A percentile compares a stretch with the other conserved stretches of the same genome.
Evolutionary conservation across 306 rosid genomes (phyloP).

Genomic region (Cucumis hystrix): DNA sequence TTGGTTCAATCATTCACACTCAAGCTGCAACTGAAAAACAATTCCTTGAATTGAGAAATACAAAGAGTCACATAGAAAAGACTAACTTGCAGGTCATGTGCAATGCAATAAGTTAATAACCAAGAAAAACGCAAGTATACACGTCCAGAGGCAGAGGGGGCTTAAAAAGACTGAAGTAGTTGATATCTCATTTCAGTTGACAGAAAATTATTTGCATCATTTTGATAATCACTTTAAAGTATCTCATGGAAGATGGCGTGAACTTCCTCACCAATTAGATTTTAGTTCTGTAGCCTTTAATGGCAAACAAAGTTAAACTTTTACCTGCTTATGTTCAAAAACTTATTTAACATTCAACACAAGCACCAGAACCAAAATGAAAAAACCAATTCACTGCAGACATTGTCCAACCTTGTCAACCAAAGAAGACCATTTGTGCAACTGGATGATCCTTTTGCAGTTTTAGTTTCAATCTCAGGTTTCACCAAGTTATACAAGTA

Average conservation of each 20-base stretch:
- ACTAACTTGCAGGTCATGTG: not conserved
- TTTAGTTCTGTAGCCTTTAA: not conserved
- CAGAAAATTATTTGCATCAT: too few species aligned
- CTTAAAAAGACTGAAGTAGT: not conserved
- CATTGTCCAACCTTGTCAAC: conserved; percentile 67
- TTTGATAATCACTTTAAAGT: too few species aligned
- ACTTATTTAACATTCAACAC: not conserved
- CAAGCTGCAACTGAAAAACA: not conserved
- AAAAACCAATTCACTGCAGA: not conserved
- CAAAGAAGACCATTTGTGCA: conserved; percentile 98
- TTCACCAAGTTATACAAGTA: conserved; percentile 68
- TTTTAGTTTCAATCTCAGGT: conserved; percentile 60
- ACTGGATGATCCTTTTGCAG: conserved; percentile 81
- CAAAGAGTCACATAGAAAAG: not conserved
- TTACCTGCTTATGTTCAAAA: not conserved
- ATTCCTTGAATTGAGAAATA: not conserved
- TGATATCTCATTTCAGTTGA: too few species aligned
- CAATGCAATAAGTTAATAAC: not conserved
- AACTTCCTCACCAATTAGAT: not conserved
- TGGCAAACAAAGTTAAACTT: not conserved
- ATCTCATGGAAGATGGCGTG: not conserved
- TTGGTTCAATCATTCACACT: not conserved
- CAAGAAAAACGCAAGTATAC: not conserved
- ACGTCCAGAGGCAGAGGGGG: not conserved
- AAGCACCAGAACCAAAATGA: not conserved